phyloP scores from a whole-genome alignment of 2,329 filamentous ascomycete genomes.

The Fusarium burgessii region DNA sequence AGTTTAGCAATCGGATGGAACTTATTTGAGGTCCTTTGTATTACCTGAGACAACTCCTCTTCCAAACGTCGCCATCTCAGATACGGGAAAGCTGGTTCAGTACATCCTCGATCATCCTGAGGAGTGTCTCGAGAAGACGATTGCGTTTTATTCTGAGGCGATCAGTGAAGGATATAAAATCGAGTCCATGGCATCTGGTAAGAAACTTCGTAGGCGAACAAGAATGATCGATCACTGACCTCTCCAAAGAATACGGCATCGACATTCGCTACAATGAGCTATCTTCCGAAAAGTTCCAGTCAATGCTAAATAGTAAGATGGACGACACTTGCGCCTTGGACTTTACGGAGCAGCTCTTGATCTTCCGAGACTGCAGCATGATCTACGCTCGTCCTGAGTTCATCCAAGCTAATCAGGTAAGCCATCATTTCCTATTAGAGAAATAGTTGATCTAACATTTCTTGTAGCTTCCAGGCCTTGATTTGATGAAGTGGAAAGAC shows the following conservation, averaged over 20 bases:
- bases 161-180: constrained; percentile 3
- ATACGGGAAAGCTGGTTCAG: not conserved
- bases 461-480: not conserved
- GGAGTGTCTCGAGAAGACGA: not conserved
- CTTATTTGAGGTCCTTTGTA: constrained; percentile 7
- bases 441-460: fast-evolving
- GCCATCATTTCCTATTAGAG: too few relatives aligned
- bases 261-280: not conserved
- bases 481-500: constrained; percentile 4
- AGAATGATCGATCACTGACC: fast-evolving
- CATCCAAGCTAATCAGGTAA: not conserved
- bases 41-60: not conserved
- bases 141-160: not conserved
- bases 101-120: constrained; percentile 1
- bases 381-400: not conserved
- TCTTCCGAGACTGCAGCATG: constrained; percentile 11
- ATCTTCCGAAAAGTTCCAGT: not conserved
- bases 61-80: constrained; percentile 1
- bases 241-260: fast-evolving
- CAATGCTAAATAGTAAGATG: not conserved
- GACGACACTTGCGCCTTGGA: not conserved
- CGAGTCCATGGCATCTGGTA: not conserved
- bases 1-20: not conserved
- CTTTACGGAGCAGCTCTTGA: constrained; percentile 4
- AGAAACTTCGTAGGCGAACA: fast-evolving